These are phyloP conservation scores for Coemansia sp. DNA, from an alignment of 192 early-diverging fungal species.

Conservation along the genomic window DNA sequence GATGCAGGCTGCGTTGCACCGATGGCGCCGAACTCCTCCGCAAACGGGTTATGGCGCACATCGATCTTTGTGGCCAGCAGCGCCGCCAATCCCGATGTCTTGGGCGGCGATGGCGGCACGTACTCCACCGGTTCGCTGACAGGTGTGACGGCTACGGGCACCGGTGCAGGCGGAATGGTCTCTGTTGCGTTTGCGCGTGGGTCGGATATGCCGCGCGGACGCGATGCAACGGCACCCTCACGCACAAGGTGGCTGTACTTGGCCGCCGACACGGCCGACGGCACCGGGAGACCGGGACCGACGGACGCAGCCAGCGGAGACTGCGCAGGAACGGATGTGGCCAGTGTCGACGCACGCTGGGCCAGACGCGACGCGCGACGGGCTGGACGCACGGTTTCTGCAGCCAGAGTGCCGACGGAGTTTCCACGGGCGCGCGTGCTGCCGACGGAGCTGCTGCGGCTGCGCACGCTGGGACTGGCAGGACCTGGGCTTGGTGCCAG, in stretches of 20 bases:
- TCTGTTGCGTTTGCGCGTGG: constrained; percentile 12
- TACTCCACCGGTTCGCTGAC: background rate
- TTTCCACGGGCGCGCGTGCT: background rate
- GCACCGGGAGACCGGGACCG: background rate
- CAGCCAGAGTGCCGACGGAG: background rate
- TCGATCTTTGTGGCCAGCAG: constrained; percentile 65
- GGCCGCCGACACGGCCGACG: constrained; percentile 18
- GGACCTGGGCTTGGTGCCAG: constrained; percentile 5
- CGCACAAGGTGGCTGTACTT: constrained; percentile 17
- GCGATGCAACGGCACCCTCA: constrained; percentile 10
- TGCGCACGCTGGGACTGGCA: constrained; percentile 17
- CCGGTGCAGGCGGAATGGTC: background rate
- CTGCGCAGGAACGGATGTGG: constrained; percentile 13
- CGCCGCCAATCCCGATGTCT: constrained; percentile 60
- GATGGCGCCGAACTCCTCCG: constrained; percentile 64
- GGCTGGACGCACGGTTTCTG: background rate
- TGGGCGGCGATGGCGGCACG: constrained; percentile 28
- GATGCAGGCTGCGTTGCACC: constrained; percentile 62
- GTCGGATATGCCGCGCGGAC: constrained; percentile 41
- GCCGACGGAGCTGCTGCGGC: constrained; percentile 11
- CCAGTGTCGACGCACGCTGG: constrained; percentile 16
- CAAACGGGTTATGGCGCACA: constrained; percentile 65
- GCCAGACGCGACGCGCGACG: constrained; percentile 4
- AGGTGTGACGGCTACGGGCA: background rate
- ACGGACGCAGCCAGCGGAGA: constrained; percentile 12